Base-by-base conservation (phyloP, 1,284 basidiomycete genomes). In the Chalciporus sp. region DNA sequence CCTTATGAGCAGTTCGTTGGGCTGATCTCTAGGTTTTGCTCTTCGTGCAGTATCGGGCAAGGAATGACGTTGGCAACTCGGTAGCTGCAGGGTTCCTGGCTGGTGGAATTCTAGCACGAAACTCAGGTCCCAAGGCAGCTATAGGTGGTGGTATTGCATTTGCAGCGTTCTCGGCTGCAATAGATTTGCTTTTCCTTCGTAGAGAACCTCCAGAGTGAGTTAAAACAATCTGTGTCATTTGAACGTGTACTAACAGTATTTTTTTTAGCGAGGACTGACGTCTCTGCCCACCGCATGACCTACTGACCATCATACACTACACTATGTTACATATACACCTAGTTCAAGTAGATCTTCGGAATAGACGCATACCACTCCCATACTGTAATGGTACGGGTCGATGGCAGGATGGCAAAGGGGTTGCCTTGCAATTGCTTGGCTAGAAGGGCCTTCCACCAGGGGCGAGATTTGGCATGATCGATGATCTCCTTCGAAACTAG, bases 41-140 rank as follows among this genome's bases (percentile, higher is more conserved):
- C 11, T 54, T 48, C 10, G 39, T 26, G 53, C 29, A 97, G 94
- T 98, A 96, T 73, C 91, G 95, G 51, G 94, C 92, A n/a, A 94
- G 88, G 74, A 95, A 95, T 66, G 95, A 98, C 71, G 90, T 96
- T 63, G 87, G 85, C 51, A 98, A 97, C 69, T 81, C 87, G 63
- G 74, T 92, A 63, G 74, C 82, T 52, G 77, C 88, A 20, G 89
- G 90, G 0, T 90, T 92, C 62, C 66, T 88, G 9, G 81, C 88
- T 14, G 93, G 93, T 33, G 92, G 88, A 41, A 76, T 94, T 17
- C 82, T 97, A 5, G 94, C 94, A 16, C 82, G 91, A 50, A 86
- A 91, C 67, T 85, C 92, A 1, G 94, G 92, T 2, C 91, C 92
- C 9, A 88, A 82, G 70, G 93, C 90, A 12, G 90, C 83, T 27